phyloP scores from a whole-genome alignment of 1,139 yeast species.

The Diutina pseudorugosa region DNA sequence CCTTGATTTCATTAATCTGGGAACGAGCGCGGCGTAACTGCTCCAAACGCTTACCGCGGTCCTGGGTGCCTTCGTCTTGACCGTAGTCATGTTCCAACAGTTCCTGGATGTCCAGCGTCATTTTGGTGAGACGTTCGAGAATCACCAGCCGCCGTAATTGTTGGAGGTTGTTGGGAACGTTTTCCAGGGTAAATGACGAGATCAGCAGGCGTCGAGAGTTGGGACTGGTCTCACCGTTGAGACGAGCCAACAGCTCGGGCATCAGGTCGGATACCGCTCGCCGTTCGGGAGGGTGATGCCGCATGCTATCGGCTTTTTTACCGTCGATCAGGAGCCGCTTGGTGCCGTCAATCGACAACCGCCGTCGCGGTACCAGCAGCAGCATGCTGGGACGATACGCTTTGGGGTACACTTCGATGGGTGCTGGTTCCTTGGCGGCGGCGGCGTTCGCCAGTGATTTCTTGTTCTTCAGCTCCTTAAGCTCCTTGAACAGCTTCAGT shows the following conservation, averaged over 20 bases:
- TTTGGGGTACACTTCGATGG: neutral
- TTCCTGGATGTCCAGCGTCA: constrained; percentile 29
- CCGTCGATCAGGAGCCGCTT: constrained; percentile 1
- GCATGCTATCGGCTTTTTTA: neutral
- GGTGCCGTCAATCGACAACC: neutral
- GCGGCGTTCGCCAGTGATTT: neutral
- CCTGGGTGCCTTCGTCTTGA: constrained; percentile 5
- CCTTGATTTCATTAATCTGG: neutral
- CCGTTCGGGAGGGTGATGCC: neutral
- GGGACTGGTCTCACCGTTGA: constrained; percentile 4
- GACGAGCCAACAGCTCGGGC: neutral
- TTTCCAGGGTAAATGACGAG: neutral
- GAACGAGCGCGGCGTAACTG: neutral
- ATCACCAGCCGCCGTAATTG: constrained; percentile 15
- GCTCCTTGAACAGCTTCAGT: constrained; percentile 1
- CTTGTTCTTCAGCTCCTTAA: neutral
- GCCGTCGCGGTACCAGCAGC: constrained; percentile 1
- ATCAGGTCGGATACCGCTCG: neutral
- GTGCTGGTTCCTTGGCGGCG: neutral
- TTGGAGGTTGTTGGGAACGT: neutral
- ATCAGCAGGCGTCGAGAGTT: constrained; percentile 13
- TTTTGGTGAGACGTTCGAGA: constrained; percentile 27
- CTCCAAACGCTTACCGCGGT: neutral
- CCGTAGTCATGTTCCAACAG: constrained; percentile 16
- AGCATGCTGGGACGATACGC: constrained; percentile 3